Evolutionary conservation across 108 stramenopile genomes (phyloP).

Genomic region (Skeletonema potamos): DNA sequence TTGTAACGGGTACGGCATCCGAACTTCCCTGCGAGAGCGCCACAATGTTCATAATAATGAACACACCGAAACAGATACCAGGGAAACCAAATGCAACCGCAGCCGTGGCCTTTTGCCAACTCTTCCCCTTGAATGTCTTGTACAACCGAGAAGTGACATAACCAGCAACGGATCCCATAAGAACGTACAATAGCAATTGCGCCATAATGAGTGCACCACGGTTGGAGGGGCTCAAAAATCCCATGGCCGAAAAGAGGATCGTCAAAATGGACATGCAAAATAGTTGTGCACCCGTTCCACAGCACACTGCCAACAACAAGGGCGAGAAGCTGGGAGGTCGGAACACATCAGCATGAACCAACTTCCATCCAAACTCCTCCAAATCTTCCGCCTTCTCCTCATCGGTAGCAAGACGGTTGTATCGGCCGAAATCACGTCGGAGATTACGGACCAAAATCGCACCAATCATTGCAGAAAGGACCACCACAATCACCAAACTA

Average conservation of each 20-base stretch:
- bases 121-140: conserved; percentile 97
- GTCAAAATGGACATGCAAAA: conserved; percentile 85
- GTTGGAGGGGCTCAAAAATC: conserved; percentile 95
- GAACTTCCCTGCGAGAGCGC: conserved; percentile 72
- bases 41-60: conserved; percentile 88
- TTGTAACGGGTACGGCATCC: conserved; percentile 93
- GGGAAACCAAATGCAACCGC: conserved; percentile 92
- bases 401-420: conserved; percentile 89
- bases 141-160: conserved; percentile 93
- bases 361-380: conserved; percentile 99
- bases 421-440: conserved; percentile 79
- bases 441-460: conserved; percentile 93
- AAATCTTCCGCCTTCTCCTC: conserved; percentile 95
- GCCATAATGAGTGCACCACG: conserved; percentile 96
- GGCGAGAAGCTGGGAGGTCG: conserved; percentile 89
- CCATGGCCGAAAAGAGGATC: conserved; percentile 92
- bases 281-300: conserved; percentile 93
- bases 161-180: conserved; percentile 93
- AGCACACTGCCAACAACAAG: conserved; percentile 82
- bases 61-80: conserved; percentile 80
- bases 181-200: conserved; percentile 93
- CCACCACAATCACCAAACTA: conserved; percentile 91
- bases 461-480: conserved; percentile 93
- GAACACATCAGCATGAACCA: conserved; percentile 97
- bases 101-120: conserved; percentile 92